A percentile compares a stretch with the other conserved stretches of the same genome.
Conservation (phyloP, 331 rosid species). For the Acacia pycnantha region DNA sequence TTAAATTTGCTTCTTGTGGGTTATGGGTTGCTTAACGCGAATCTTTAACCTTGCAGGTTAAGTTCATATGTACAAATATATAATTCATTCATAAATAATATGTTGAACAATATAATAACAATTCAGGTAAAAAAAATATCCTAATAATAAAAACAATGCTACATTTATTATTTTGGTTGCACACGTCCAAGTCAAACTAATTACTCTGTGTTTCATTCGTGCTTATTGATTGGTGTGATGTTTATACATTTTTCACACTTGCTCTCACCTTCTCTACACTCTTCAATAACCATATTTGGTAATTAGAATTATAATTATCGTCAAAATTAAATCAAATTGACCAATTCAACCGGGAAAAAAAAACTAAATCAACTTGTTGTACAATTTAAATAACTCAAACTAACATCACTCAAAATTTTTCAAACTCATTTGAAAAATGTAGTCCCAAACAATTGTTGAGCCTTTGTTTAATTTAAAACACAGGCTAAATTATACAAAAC, state of each 20-base stretch:
- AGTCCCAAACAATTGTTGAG: neutral
- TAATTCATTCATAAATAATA: neutral
- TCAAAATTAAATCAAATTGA: neutral
- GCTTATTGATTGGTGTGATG: neutral
- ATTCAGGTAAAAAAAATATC: neutral
- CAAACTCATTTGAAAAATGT: neutral
- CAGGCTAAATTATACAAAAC: too few relatives aligned
- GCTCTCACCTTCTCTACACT: neutral
- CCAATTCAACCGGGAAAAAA: neutral
- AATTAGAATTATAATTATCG: neutral
- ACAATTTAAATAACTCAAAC: neutral
- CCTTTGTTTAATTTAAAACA: neutral
- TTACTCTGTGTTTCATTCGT: neutral
- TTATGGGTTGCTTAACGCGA: neutral
- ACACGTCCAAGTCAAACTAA: neutral
- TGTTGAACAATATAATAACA: neutral
- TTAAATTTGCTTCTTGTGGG: too few relatives aligned
- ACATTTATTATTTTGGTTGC: neutral
- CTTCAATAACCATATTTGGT: neutral
- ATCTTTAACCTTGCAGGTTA: neutral
- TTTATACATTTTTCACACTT: neutral
- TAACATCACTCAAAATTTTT: neutral
- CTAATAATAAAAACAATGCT: neutral
- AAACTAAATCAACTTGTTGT: neutral
- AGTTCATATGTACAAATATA: neutral